Evolutionary conservation across 2,329 filamentous ascomycete species (phyloP).

Genomic region (Spiromastix sp.): DNA sequence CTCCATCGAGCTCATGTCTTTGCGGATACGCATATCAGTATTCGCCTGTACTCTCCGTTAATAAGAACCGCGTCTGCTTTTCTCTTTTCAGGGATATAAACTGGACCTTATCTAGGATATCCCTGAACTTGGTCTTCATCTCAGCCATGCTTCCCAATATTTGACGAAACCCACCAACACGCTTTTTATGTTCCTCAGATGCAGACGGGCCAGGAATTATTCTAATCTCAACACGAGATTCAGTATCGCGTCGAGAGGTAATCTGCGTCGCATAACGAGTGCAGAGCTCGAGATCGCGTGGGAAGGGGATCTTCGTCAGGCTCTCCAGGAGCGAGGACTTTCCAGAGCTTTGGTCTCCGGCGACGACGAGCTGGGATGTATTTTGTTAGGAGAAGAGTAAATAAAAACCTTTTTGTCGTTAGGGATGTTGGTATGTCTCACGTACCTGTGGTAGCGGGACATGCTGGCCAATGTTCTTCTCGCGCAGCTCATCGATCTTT

Average conservation of each 20-base stretch:
- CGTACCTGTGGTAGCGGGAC: constrained; percentile 3
- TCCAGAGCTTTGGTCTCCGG: constrained; percentile 12
- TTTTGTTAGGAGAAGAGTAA: too few relatives aligned
- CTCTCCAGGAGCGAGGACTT: constrained; percentile 13
- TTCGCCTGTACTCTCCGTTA: too few relatives aligned
- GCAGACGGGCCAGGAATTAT: too few relatives aligned
- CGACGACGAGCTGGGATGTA: constrained; percentile 11
- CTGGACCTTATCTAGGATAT: constrained; percentile 19
- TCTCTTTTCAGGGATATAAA: too few relatives aligned
- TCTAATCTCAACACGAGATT: too few relatives aligned
- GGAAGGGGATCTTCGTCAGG: constrained; percentile 8
- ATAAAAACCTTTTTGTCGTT: too few relatives aligned
- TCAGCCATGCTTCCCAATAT: too few relatives aligned
- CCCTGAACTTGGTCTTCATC: constrained; percentile 12
- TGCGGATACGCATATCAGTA: constrained; percentile 19
- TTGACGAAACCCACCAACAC: too few relatives aligned
- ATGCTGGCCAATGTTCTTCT: neutral
- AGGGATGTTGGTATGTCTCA: too few relatives aligned
- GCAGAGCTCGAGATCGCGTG: constrained; percentile 6
- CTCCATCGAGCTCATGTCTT: constrained; percentile 8
- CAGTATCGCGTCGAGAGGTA: too few relatives aligned
- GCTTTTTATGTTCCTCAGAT: too few relatives aligned
- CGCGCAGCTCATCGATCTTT: constrained; percentile 7
- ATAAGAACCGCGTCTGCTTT: too few relatives aligned
- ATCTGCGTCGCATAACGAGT: constrained; percentile 9